Percentiles rank a stretch among this genome's conserved stretches.
phyloP scores from a whole-genome alignment of 495 filamentous ascomycete species.

The Lophium mytilinum region DNA sequence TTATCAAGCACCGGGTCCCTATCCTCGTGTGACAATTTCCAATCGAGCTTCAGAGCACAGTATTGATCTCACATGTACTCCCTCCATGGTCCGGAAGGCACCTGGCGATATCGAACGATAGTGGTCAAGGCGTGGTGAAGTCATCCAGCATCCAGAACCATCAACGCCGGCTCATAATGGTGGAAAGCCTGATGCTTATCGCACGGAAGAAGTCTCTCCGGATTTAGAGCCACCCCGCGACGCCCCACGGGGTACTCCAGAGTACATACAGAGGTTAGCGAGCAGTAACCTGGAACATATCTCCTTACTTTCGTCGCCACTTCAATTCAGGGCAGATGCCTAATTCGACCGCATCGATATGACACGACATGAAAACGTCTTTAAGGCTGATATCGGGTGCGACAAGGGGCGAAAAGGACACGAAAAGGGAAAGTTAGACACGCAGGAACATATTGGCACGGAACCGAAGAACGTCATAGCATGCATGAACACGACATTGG shows the following conservation, averaged over 20 bases:
- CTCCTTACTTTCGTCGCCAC: neutral
- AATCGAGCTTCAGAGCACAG: neutral
- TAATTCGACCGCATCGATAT: neutral
- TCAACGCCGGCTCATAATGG: neutral
- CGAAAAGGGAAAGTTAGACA: too few species aligned
- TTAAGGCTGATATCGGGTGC: neutral
- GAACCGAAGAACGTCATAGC: too few species aligned
- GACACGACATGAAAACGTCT: neutral
- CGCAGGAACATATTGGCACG: too few species aligned
- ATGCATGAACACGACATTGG: too few species aligned
- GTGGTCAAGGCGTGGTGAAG: neutral
- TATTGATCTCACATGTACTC: neutral
- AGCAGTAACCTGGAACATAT: neutral
- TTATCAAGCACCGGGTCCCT: slow-evolving; percentile 5
- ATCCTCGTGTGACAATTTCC: neutral
- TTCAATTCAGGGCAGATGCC: too few species aligned
- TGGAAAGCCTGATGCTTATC: neutral
- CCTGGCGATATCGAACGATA: neutral
- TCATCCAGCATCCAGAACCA: neutral
- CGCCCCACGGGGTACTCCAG: too few species aligned
- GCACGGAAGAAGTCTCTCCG: neutral
- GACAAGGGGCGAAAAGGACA: neutral
- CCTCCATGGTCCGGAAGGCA: neutral
- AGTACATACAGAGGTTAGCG: too few species aligned
- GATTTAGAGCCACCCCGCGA: neutral